A percentile compares a stretch with the other conserved stretches of the same genome.
Evolutionary conservation across 192 early-diverging fungal genomes (phyloP).

Genomic region (Gryganskiella cystojenkinii): DNA sequence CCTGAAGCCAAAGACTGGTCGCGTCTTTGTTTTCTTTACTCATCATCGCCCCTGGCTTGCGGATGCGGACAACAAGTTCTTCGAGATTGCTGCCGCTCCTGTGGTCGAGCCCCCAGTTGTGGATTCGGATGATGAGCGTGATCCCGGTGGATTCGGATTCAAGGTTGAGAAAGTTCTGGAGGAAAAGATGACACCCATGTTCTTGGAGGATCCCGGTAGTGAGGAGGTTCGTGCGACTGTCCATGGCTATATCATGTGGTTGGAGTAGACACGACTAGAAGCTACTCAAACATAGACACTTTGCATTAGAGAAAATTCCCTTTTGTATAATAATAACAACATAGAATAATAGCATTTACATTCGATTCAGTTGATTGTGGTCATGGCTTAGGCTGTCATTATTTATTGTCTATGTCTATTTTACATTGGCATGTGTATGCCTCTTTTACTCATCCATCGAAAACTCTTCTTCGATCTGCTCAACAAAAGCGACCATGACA

Average conservation of each 20-base stretch:
- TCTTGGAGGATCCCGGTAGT: constrained; percentile 87
- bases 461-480: constrained; percentile 67
- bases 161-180: constrained; percentile 74
- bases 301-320: too few species aligned
- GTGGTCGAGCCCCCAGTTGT: constrained; percentile 26
- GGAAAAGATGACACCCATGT: constrained; percentile 83
- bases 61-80: constrained; percentile 84
- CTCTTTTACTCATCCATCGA: too few species aligned
- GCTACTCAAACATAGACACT: not conserved
- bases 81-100: constrained; percentile 69
- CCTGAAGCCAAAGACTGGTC: constrained; percentile 67
- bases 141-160: constrained; percentile 70
- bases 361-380: too few species aligned
- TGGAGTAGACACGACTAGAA: constrained; percentile 7
- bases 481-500: constrained; percentile 67
- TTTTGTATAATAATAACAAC: too few species aligned
- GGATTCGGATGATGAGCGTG: constrained; percentile 58
- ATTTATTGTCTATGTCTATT: not conserved
- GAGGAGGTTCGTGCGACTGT: constrained; percentile 83
- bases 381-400: too few species aligned
- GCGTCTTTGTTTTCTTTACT: constrained; percentile 83
- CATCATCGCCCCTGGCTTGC: constrained; percentile 87
- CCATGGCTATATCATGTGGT: constrained; percentile 71
- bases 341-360: not conserved
- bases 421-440: not conserved